Conservation (phyloP, 1,139 yeast genomes). For the Petasospora fabianii region DNA sequence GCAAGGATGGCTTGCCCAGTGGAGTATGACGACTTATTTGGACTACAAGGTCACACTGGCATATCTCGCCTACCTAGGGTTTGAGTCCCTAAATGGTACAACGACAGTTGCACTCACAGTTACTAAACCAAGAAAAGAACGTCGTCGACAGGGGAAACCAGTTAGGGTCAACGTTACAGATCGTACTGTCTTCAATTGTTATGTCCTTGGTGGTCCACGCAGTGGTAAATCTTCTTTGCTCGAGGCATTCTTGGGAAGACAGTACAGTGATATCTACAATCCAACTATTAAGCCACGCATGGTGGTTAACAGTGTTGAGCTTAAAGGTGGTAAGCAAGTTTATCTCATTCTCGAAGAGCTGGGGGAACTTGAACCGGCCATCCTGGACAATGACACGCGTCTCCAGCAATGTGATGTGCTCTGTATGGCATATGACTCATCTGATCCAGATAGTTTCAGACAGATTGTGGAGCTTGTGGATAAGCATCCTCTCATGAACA, state of each 20-base stretch:
- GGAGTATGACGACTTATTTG: constrained; percentile 92
- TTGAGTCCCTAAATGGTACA: constrained; percentile 43
- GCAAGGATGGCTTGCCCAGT: constrained; percentile 98
- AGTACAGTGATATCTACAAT: constrained; percentile 66
- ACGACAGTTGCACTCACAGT: constrained; percentile 62
- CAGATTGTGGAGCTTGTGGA: constrained; percentile 66
- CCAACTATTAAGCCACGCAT: constrained; percentile 80
- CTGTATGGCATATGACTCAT: constrained; percentile 86
- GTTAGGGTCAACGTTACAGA: constrained; percentile 73
- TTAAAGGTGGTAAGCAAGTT: constrained; percentile 93
- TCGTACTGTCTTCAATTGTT: constrained; percentile 88
- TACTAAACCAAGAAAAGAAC: constrained; percentile 71
- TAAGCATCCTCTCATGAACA: constrained; percentile 55
- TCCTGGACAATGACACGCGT: constrained; percentile 65
- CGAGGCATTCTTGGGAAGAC: constrained; percentile 75
- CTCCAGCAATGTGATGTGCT: constrained; percentile 86
- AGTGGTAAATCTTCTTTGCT: constrained; percentile 83
- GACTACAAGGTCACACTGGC: constrained; percentile 83
- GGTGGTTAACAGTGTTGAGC: constrained; percentile 90
- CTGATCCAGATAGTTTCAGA: constrained; percentile 93
- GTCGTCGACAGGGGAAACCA: constrained; percentile 59
- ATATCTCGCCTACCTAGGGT: constrained; percentile 86
- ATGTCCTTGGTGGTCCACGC: constrained; percentile 77
- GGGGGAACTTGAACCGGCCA: constrained; percentile 83
- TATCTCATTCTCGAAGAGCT: constrained; percentile 85